These are phyloP conservation scores for Heterobasidion parviporum DNA, from an alignment of 1,284 basidiomycete species.

Conservation along the genomic window DNA sequence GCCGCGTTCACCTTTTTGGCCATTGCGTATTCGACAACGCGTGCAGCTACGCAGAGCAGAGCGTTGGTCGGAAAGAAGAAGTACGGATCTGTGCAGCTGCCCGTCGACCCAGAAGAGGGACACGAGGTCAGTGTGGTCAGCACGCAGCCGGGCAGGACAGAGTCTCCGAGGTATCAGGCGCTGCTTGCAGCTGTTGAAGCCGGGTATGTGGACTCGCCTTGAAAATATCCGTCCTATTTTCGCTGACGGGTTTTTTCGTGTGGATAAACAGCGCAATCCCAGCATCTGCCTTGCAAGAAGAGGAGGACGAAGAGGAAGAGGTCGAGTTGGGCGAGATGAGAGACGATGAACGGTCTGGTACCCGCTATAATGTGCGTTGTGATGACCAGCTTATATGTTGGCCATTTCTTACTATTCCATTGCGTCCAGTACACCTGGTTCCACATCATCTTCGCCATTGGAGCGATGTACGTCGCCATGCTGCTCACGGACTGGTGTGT, in stretches of 20 bases:
- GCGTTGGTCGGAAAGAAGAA: conserved; percentile 79
- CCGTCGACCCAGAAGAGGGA: conserved; percentile 45
- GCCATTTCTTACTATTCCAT: conserved; percentile 2
- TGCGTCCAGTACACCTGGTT: conserved; percentile 86
- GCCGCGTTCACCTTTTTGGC: conserved; percentile 96
- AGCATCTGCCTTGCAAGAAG: conserved; percentile 81
- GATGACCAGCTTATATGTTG: neutral
- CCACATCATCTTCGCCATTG: conserved; percentile 95
- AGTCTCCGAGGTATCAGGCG: conserved; percentile 91
- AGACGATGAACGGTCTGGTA: conserved; percentile 94
- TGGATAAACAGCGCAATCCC: conserved; percentile 67
- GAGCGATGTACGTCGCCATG: conserved; percentile 97
- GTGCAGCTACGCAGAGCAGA: conserved; percentile 92
- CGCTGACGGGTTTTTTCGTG: neutral
- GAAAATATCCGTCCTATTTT: neutral
- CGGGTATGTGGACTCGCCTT: conserved; percentile 45
- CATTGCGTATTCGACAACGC: conserved; percentile 94
- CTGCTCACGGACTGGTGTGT: conserved; percentile 93
- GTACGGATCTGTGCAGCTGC: conserved; percentile 51
- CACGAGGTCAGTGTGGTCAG: conserved; percentile 71
- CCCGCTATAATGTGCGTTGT: conserved; percentile 83
- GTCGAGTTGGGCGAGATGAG: conserved; percentile 58
- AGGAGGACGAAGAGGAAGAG: conserved; percentile 69
- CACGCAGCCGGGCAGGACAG: conserved; percentile 80
- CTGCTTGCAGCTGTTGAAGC: conserved; percentile 93